Base-by-base conservation (phyloP, 768 basidiomycete species). In the Termitomyces sp. region DNA sequence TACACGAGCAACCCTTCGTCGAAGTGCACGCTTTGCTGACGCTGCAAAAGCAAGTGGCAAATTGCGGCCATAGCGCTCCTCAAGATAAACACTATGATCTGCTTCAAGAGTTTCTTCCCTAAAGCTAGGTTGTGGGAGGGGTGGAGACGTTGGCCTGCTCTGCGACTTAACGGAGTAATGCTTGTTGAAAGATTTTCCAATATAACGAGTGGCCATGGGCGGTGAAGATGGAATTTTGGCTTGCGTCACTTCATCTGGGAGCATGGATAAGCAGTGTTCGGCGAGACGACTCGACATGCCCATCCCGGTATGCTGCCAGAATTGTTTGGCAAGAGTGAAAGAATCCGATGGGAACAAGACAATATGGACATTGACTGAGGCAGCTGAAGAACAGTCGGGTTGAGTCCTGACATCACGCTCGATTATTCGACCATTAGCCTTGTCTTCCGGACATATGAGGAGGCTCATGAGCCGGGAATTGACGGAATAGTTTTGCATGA, bases 61-160 rank as follows among this genome's bases (percentile, higher is more conserved):
- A 66, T 96, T 98, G 6, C 96, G 83, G 0, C 94, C 96, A 61
- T 97, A 98, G 14, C 95, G 85, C 70, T 98, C 94, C 70, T 98
- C 96, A 25, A 98, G 77, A 70, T 95, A 98, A 6, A 78, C 76
- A 1, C 74, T 70, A 52, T 89, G 83, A 61, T 93, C 93, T 19
- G 73, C 67, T 49, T 76, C 79, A 49, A 91, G 70, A 9, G 44
- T 55, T 10, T 71, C 68, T 35, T 92, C 89, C 3, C 59, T 57
- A 17, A 47, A 52, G 44, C 49, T 35, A 11, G 52, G 48, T 17
- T 21, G 58, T 52, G 51, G 58, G 39, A 46, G 17, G 12, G 43
- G 57, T 39, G 57, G 32, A 23, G 61, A 46, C 10, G 23, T 41
- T 9, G 28, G 62, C 57, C 28, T 59, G 10, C 23, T 43, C 23